A percentile compares a stretch with the other conserved stretches of the same genome.
Evolutionary conservation across 495 filamentous ascomycete genomes (phyloP).

Genomic region (Neurospora tetraspora): DNA sequence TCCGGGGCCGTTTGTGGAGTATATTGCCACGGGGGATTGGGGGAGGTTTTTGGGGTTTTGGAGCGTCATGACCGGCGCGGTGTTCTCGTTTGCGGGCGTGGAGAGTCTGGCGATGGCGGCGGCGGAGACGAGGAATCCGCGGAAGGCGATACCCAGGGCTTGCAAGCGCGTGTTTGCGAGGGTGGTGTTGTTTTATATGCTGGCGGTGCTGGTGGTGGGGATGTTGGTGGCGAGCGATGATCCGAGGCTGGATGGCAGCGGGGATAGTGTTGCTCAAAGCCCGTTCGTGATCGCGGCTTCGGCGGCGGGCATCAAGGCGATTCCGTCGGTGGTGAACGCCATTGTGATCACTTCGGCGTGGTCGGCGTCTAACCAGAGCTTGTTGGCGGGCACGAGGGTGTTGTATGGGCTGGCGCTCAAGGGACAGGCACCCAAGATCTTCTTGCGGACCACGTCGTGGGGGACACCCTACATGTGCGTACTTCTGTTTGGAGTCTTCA

Average conservation of each 20-base stretch:
- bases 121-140: constrained; percentile 62
- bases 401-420: constrained; percentile 54
- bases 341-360: constrained; percentile 65
- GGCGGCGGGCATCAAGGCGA: constrained; percentile 51
- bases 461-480: constrained; percentile 54
- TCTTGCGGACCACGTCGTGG: constrained; percentile 47
- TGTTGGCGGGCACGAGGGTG: constrained; percentile 52
- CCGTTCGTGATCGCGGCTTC: constrained; percentile 64
- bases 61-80: constrained; percentile 48
- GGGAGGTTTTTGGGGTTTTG: constrained; percentile 51
- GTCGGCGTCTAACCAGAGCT: constrained; percentile 54
- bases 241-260: constrained; percentile 37
- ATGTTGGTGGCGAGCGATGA: constrained; percentile 53
- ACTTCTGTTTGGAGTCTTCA: constrained; percentile 39
- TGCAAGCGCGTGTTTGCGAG: constrained; percentile 62
- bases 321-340: constrained; percentile 57
- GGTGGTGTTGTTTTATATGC: constrained; percentile 61
- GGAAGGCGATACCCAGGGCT: constrained; percentile 59
- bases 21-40: constrained; percentile 38
- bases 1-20: constrained; percentile 59
- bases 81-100: constrained; percentile 50
- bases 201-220: constrained; percentile 63
- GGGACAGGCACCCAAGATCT: constrained; percentile 46
- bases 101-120: constrained; percentile 56
- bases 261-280: constrained; percentile 46